A percentile compares a stretch with the other conserved stretches of the same genome.
Conservation (phyloP, 2,329 filamentous ascomycete species). For the Myrmaecium sp. region DNA sequence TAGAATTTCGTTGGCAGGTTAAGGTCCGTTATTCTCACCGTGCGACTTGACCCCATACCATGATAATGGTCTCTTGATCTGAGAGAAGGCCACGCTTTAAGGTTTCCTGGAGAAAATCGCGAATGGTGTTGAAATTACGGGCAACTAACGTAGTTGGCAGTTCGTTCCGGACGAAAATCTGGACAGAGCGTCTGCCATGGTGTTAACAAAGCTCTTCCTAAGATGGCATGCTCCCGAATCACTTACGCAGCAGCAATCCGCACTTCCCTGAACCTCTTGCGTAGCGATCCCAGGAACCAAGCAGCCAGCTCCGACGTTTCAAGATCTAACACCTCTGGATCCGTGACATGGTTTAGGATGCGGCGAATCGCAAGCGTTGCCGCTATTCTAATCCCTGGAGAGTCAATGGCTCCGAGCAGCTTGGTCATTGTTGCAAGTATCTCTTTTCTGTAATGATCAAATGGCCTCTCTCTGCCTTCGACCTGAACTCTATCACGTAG, state of each 20-base stretch:
- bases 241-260: constrained; percentile 59
- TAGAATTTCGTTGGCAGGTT: too few relatives aligned
- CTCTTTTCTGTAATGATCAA: too few relatives aligned
- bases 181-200: constrained; percentile 39
- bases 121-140: constrained; percentile 50
- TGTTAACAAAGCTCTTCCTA: constrained; percentile 3
- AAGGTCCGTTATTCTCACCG: too few relatives aligned
- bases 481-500: too few relatives aligned
- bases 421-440: too few relatives aligned
- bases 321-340: constrained; percentile 45
- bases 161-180: constrained; percentile 43
- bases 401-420: too few relatives aligned
- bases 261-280: constrained; percentile 71
- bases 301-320: constrained; percentile 52
- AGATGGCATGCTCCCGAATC: constrained; percentile 2
- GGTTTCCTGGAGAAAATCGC: constrained; percentile 55
- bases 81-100: constrained; percentile 51
- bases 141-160: constrained; percentile 31
- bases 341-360: constrained; percentile 48
- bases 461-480: too few relatives aligned
- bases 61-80: constrained; percentile 67
- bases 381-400: too few relatives aligned
- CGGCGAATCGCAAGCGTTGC: constrained; percentile 57
- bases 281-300: constrained; percentile 66
- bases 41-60: constrained; percentile 75